A percentile compares a stretch with the other conserved stretches of the same genome.
Conservation (phyloP, 345 rosid species). For the Ricinus communis region DNA sequence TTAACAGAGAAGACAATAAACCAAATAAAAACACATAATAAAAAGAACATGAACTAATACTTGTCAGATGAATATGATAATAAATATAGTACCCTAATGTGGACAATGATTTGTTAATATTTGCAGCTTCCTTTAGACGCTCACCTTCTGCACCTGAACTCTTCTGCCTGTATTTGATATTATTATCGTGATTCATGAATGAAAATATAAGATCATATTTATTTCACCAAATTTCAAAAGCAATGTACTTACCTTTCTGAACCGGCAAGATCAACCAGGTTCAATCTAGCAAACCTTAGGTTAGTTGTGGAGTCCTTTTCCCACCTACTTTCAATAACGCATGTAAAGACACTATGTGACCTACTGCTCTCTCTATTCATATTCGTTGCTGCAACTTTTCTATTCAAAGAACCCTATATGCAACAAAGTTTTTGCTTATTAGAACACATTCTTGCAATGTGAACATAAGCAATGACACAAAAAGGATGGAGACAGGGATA, state of each 20-base stretch:
- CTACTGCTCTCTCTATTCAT: conserved; percentile 98
- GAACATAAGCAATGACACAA: conserved; percentile 2
- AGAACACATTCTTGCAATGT: background rate
- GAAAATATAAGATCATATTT: conserved; percentile 3
- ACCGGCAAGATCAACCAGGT: conserved; percentile 93
- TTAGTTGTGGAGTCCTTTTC: conserved; percentile 86
- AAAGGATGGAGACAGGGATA: background rate
- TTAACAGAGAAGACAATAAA: conserved; percentile 1
- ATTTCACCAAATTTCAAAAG: conserved; percentile 17
- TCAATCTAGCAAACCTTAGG: conserved; percentile 85
- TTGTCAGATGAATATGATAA: conserved; percentile 15
- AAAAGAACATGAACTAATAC: background rate
- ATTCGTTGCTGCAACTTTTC: conserved; percentile 92
- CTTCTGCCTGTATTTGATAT: conserved; percentile 64
- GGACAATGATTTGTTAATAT: conserved; percentile 88
- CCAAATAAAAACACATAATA: conserved; percentile 4
- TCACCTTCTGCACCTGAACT: conserved; percentile 98
- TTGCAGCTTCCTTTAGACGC: conserved; percentile 96
- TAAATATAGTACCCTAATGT: conserved; percentile 69
- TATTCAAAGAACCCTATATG: conserved; percentile 72
- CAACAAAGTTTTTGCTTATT: background rate
- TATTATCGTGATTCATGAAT: background rate
- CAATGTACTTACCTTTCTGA: conserved; percentile 71
- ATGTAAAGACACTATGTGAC: conserved; percentile 91
- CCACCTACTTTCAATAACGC: conserved; percentile 93